Evolutionary conservation across 345 rosid species (phyloP).

Genomic region (Heritiera littoralis): DNA sequence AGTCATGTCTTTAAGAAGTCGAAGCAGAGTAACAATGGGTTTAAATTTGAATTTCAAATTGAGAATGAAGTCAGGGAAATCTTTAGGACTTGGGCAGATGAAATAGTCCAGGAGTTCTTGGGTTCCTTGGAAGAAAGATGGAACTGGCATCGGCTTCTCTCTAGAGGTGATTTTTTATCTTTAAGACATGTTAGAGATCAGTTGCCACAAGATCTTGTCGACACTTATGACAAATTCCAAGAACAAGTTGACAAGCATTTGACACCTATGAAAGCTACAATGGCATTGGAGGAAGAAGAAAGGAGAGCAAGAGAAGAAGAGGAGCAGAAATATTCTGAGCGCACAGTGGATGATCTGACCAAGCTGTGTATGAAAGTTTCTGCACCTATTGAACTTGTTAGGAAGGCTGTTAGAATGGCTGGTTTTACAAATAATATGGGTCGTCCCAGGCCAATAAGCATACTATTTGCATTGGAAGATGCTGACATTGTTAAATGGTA

Average conservation of each 20-base stretch:
- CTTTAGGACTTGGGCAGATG: slow-evolving; percentile 76
- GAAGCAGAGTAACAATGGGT: slow-evolving; percentile 51
- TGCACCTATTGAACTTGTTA: slow-evolving; percentile 77
- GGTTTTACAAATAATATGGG: slow-evolving; percentile 93
- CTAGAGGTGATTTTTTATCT: slow-evolving; percentile 78
- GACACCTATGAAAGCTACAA: slow-evolving; percentile 58
- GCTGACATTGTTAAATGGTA: slow-evolving; percentile 92
- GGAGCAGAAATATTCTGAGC: slow-evolving; percentile 63
- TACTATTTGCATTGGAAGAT: slow-evolving; percentile 73
- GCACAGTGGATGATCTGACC: slow-evolving; percentile 71
- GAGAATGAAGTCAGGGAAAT: slow-evolving; percentile 66
- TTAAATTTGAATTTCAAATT: slow-evolving; percentile 54
- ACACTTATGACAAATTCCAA: slow-evolving; percentile 80
- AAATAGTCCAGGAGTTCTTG: slow-evolving; percentile 66
- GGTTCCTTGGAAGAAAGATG: slow-evolving; percentile 75
- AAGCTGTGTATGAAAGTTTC: slow-evolving; percentile 75
- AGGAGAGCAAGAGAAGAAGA: slow-evolving; percentile 62
- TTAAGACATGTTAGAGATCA: slow-evolving; percentile 76
- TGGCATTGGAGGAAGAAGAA: slow-evolving; percentile 66
- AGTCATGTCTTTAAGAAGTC: slow-evolving; percentile 72
- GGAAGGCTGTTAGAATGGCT: slow-evolving; percentile 77
- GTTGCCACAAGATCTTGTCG: slow-evolving; percentile 69
- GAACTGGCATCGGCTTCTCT: slow-evolving; percentile 80
- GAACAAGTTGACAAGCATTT: slow-evolving; percentile 76
- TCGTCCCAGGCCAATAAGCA: slow-evolving; percentile 77